Evolutionary conservation across 2,329 filamentous ascomycete species (phyloP), one percentile per base, ranked within the genome.

Genomic region (Beauveria bassiana): DNA sequence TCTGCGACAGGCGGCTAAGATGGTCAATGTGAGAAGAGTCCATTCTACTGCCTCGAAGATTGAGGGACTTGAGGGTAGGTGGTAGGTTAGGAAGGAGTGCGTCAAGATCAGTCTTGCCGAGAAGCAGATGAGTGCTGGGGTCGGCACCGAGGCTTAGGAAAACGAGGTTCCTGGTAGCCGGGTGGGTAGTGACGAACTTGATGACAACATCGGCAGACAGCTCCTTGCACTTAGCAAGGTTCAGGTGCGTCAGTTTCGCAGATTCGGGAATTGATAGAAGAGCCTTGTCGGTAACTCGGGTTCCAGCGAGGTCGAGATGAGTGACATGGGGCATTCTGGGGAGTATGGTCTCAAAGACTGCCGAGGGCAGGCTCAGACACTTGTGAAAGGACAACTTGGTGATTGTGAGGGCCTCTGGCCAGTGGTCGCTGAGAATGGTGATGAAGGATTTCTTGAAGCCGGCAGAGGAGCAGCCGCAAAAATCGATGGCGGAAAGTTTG

Each of bases 221-320:
- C 59, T 85, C 80, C 58, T 84, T 86, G 78, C 90, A 93, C 73
- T 89, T 90, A 65, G 88, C 85, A 52, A 95, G 76, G 69, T 91
- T 93, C 59, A 95, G 77, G 70, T 95, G 90, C 1, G 88, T 92
- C 65, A 93, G 81, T 64, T 78, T 79, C 12, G 90, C 90, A 5
- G 86, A 86, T n/a, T 79, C 70, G 1, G 90, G 89, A 64, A 93
- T 89, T 22, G 84, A 85, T 66, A 82, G 77, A 18, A 95, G 79
- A 5, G 90, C 89, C 26, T 79, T 77, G 71, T 91, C 84, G 40
- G 86, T 92, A 67, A 95, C 85, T 66, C 87, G 84, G 1, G 90
- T 93, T 66, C 89, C 88, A 10, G 88, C 85, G n/a, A 93, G 80
- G 69, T 95, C 90, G 43, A 95, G 82, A 70, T 93, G 89, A 1